These are phyloP conservation scores for Diaporthe australafricana DNA, from an alignment of 2,329 filamentous ascomycete species.

Conservation along the genomic window DNA sequence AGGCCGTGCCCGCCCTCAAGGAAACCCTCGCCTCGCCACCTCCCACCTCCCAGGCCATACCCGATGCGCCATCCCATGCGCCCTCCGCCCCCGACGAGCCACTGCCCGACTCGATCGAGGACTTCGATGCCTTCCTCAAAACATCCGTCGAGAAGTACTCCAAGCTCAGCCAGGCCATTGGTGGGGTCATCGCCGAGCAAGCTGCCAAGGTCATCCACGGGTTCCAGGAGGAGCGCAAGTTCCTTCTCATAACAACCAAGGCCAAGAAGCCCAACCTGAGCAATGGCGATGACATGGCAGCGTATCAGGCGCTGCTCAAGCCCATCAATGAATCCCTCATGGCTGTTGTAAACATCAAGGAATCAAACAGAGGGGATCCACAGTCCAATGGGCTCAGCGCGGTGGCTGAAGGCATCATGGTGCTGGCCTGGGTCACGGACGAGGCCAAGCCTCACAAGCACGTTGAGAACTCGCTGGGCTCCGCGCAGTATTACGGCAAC, in stretches of 20 bases:
- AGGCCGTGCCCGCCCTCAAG: conserved; percentile 59
- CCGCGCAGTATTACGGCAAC: conserved; percentile 95
- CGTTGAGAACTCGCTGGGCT: conserved; percentile 83
- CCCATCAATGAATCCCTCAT: conserved; percentile 87
- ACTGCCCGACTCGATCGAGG: conserved; percentile 82
- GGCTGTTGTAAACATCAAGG: conserved; percentile 82
- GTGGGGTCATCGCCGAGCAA: conserved; percentile 83
- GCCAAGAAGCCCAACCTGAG: conserved; percentile 87
- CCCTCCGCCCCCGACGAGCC: conserved; percentile 59
- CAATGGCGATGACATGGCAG: conserved; percentile 65
- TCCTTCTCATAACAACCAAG: conserved; percentile 88
- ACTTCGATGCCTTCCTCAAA: conserved; percentile 85
- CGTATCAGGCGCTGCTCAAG: conserved; percentile 83
- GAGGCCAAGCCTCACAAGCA: conserved; percentile 87
- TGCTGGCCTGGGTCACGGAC: conserved; percentile 90
- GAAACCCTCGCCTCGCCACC: conserved; percentile 51
- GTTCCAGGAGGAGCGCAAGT: conserved; percentile 88
- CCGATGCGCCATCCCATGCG: conserved; percentile 55
- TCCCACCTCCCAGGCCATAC: conserved; percentile 46
- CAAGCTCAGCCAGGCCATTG: conserved; percentile 80
- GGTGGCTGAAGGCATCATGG: conserved; percentile 89
- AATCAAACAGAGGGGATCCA: conserved; percentile 80
- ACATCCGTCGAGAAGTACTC: conserved; percentile 82
- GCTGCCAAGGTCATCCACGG: conserved; percentile 68
- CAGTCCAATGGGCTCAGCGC: conserved; percentile 86